Conservation (phyloP, 1,284 basidiomycete genomes). For the Coniferiporia weirii region DNA sequence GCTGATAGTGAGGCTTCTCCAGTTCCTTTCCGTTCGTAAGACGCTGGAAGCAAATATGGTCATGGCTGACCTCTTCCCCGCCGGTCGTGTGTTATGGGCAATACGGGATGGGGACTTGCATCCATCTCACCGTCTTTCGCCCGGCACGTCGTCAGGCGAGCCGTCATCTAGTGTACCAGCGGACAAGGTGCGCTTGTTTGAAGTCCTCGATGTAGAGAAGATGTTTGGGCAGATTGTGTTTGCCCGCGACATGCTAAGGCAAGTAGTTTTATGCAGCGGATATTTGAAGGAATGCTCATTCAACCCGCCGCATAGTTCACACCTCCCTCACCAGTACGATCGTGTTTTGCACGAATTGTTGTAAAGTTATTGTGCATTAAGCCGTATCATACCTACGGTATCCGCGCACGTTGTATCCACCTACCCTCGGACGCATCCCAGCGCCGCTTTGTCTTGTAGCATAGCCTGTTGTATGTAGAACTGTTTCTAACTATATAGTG, state of each 20-base stretch:
- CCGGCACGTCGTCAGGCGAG: constrained; percentile 19
- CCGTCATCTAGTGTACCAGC: constrained; percentile 12
- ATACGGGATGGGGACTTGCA: constrained; percentile 64
- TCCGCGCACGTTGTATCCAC: background rate
- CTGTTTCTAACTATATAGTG: background rate
- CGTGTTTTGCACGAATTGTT: constrained; percentile 60
- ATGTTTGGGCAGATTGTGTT: constrained; percentile 81
- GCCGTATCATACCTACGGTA: background rate
- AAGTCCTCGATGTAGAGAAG: constrained; percentile 66
- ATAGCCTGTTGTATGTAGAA: background rate
- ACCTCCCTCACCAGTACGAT: constrained; percentile 65
- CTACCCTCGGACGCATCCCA: background rate
- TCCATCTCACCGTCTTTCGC: constrained; percentile 38
- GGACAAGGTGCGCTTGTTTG: constrained; percentile 60
- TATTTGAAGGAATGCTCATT: background rate
- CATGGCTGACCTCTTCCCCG: constrained; percentile 68
- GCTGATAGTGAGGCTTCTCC: background rate
- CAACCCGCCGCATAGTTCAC: constrained; percentile 36
- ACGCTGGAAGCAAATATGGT: constrained; percentile 84
- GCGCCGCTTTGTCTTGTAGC: background rate
- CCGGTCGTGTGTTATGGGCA: constrained; percentile 76
- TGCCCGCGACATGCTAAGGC: constrained; percentile 76
- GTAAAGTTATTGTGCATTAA: constrained; percentile 24
- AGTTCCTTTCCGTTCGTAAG: constrained; percentile 77
- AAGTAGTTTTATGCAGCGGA: constrained; percentile 23